Evolutionary conservation across 192 early-diverging fungal species (phyloP).

Genomic region (Mortierella hygrophila): DNA sequence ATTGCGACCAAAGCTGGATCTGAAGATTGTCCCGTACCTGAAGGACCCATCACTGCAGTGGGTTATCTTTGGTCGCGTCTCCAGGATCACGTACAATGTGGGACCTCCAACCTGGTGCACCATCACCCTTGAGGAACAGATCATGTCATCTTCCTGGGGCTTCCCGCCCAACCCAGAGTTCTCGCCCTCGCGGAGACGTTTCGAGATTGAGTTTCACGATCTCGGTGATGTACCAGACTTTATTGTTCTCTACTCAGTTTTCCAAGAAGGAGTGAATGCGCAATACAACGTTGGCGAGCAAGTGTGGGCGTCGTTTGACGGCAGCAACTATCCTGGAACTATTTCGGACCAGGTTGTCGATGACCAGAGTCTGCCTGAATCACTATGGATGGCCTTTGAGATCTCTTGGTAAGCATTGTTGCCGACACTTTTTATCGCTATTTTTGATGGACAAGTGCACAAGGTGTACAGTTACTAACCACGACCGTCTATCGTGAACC

Average conservation of each 20-base stretch:
- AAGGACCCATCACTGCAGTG: conserved; percentile 36
- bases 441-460: conserved; percentile 4
- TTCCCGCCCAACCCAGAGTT: conserved; percentile 44
- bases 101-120: conserved; percentile 80
- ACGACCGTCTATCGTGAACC: conserved; percentile 10
- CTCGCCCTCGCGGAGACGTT: conserved; percentile 36
- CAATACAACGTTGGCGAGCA: conserved; percentile 61
- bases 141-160: conserved; percentile 43
- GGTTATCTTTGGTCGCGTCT: conserved; percentile 71
- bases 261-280: conserved; percentile 67
- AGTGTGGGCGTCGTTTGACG: conserved; percentile 76
- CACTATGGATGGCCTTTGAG: conserved; percentile 66
- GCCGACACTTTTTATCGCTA: neutral
- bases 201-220: conserved; percentile 78
- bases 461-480: too few species aligned
- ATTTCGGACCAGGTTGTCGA: conserved; percentile 63
- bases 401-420: conserved; percentile 57
- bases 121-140: conserved; percentile 60
- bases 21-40: conserved; percentile 39
- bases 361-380: conserved; percentile 56
- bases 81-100: conserved; percentile 68
- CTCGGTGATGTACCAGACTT: conserved; percentile 79
- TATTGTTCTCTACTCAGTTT: conserved; percentile 72
- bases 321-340: conserved; percentile 67
- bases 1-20: conserved; percentile 38